phyloP scores from a whole-genome alignment of 2,329 filamentous ascomycete species.

The Claviceps monticola region DNA sequence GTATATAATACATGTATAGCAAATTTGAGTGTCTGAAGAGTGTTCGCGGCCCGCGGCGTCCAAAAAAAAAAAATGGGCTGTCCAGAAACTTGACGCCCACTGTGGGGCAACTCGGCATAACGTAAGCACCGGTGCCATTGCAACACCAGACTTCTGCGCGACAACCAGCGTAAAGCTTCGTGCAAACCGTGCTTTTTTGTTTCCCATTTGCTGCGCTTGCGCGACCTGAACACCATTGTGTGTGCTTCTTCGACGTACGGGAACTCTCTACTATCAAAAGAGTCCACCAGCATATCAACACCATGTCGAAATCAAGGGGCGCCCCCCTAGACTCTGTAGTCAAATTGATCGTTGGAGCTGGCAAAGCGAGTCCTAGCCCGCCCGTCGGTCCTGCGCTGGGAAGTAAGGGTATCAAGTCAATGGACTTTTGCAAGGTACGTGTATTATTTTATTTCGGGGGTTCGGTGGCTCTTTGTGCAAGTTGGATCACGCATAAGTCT shows the following conservation, averaged over 20 bases:
- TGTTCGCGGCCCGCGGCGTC: background rate
- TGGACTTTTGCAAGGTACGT: conserved; percentile 95
- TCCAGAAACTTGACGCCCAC: background rate
- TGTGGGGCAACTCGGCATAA: conserved; percentile 2
- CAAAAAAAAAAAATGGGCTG: conserved; percentile 2
- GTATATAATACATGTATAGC: background rate
- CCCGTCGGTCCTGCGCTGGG: conserved; percentile 93
- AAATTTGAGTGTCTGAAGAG: background rate
- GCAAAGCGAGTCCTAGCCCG: conserved; percentile 86
- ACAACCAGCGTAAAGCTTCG: background rate
- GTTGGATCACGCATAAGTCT: background rate
- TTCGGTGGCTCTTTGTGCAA: background rate
- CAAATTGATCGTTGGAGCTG: conserved; percentile 94
- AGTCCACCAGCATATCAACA: conserved; percentile 8
- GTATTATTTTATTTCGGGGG: background rate
- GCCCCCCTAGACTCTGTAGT: conserved; percentile 58
- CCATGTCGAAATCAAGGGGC: conserved; percentile 39
- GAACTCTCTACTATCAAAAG: conserved; percentile 5
- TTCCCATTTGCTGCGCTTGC: background rate
- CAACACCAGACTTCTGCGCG: background rate
- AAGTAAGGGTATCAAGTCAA: conserved; percentile 95
- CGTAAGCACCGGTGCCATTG: background rate
- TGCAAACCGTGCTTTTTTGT: background rate
- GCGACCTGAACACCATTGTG: background rate
- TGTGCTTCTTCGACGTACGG: background rate